These are phyloP conservation scores for Syncephalastrum sp. DNA, from an alignment of 371 early-diverging fungal species.

Conservation along the genomic window DNA sequence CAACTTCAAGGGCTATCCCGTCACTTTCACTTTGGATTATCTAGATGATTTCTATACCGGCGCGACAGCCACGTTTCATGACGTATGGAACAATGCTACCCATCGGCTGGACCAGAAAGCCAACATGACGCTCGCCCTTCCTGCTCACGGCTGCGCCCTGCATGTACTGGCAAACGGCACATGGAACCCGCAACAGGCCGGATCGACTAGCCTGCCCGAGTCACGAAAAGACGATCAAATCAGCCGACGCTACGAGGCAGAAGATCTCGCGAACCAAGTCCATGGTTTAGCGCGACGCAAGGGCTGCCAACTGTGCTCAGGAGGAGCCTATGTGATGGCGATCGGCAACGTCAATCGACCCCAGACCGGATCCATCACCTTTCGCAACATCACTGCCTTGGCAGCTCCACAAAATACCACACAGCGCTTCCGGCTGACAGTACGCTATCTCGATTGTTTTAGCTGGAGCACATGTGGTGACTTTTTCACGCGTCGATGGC, in stretches of 20 bases:
- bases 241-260: slow-evolving; percentile 13
- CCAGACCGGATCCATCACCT: slow-evolving; percentile 13
- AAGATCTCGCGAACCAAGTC: slow-evolving; percentile 9
- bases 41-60: no score
- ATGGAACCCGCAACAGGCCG: no score
- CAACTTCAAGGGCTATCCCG: slow-evolving; percentile 3
- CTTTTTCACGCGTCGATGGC: slow-evolving; percentile 18
- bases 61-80: no score
- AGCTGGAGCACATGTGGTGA: slow-evolving; percentile 18
- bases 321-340: slow-evolving; percentile 14
- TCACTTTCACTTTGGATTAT: slow-evolving; percentile 1
- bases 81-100: no score
- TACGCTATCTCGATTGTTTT: slow-evolving; percentile 17
- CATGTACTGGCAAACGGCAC: neutral
- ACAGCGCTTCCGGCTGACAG: neutral
- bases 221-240: neutral
- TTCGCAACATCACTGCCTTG: slow-evolving; percentile 8
- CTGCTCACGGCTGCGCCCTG: slow-evolving; percentile 8
- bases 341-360: slow-evolving; percentile 21
- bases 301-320: slow-evolving; percentile 10
- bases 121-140: neutral
- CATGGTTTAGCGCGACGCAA: slow-evolving; percentile 16
- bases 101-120: no score
- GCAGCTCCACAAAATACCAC: slow-evolving; percentile 3
- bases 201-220: no score